Conservation (phyloP, 2,329 filamentous ascomycete species). For the Pseudogymnoascus sp. region DNA sequence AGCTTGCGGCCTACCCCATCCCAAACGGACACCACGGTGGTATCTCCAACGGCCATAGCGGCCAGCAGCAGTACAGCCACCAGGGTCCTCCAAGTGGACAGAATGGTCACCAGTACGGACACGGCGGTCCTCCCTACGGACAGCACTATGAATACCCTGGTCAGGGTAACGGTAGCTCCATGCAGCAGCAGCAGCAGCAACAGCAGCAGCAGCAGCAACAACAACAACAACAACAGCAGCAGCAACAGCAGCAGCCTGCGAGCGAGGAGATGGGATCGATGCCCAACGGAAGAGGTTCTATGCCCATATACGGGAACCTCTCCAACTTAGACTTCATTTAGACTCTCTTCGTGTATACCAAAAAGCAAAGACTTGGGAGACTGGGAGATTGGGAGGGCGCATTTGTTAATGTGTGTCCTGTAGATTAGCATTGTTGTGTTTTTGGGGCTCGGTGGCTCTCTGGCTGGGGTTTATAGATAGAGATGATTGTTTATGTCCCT, state of each 20-base stretch:
- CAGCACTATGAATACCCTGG: conserved; percentile 30
- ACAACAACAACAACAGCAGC: conserved; percentile 8
- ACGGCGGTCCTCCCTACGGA: conserved; percentile 44
- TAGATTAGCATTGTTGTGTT: conserved; percentile 10
- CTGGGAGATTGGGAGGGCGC: neutral
- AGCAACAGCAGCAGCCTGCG: conserved; percentile 18
- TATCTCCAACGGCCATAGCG: conserved; percentile 3
- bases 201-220: conserved; percentile 21
- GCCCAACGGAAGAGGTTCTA: conserved; percentile 25
- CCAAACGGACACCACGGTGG: conserved; percentile 51
- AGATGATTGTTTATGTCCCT: conserved; percentile 3
- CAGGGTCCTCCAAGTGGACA: neutral
- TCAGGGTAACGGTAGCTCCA: conserved; percentile 26
- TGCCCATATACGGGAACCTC: conserved; percentile 41
- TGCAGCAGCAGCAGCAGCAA: too few relatives aligned
- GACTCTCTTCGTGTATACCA: conserved; percentile 7
- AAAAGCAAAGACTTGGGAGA: neutral
- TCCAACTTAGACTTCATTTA: conserved; percentile 6
- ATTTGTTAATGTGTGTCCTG: conserved; percentile 6
- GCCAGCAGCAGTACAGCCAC: conserved; percentile 4
- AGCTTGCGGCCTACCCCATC: conserved; percentile 56
- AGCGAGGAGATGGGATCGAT: conserved; percentile 21
- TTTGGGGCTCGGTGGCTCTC: conserved; percentile 10
- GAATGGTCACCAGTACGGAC: conserved; percentile 31
- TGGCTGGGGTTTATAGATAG: conserved; percentile 8